Evolutionary conservation across 179 eudicot genomes (phyloP).

Genomic region (Pouteria campechiana): DNA sequence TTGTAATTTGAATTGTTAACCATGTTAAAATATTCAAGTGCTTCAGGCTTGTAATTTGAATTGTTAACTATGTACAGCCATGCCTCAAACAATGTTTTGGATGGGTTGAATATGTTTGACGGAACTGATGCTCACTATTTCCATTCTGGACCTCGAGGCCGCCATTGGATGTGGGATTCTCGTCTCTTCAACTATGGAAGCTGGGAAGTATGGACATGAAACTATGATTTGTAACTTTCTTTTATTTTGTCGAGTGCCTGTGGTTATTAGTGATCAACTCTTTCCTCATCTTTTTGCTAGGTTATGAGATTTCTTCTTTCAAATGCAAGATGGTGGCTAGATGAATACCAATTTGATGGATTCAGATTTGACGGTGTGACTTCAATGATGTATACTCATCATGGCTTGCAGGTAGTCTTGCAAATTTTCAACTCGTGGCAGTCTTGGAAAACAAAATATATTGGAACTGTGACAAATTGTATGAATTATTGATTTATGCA

Average conservation of each 20-base stretch:
- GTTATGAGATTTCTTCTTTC: conserved; percentile 90
- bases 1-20: conserved; percentile 8
- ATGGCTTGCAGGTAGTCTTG: conserved; percentile 71
- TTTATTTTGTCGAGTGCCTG: background rate
- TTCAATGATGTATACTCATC: conserved; percentile 99
- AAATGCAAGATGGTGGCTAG: conserved; percentile 99
- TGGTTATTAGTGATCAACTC: too few species aligned
- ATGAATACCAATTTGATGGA: conserved; percentile 96
- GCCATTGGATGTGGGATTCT: conserved; percentile 99
- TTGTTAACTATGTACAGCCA: conserved; percentile 49
- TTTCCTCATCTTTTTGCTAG: too few species aligned
- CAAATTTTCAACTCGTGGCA: background rate
- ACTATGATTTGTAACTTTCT: too few species aligned
- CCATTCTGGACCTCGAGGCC: conserved; percentile 89
- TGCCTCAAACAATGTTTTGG: conserved; percentile 74
- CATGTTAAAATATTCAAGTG: too few species aligned
- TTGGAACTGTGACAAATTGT: too few species aligned
- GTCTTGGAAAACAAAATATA: too few species aligned
- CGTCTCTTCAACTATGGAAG: conserved; percentile 91
- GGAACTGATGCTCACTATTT: conserved; percentile 96
- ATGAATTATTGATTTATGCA: background rate
- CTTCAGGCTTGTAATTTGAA: conserved; percentile 2
- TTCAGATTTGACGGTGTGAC: conserved; percentile 99
- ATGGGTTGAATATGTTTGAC: conserved; percentile 96
- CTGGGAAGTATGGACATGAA: conserved; percentile 89